These are phyloP conservation scores for Cyberlindnera japonica DNA, from an alignment of 805 yeast species.

Conservation along the genomic window DNA sequence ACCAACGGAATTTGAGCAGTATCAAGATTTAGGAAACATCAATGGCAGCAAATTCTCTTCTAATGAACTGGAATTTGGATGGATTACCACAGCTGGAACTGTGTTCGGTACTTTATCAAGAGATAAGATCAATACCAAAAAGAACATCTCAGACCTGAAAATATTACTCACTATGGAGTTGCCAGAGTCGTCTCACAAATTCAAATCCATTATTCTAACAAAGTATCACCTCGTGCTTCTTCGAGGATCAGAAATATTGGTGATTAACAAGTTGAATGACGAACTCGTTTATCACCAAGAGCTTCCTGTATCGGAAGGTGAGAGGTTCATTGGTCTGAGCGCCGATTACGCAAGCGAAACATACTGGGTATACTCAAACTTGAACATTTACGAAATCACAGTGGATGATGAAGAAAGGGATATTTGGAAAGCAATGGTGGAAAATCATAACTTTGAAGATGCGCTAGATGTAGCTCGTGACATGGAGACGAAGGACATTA, in stretches of 20 bases:
- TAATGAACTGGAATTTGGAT: conserved; percentile 34
- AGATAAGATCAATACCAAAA: conserved; percentile 19
- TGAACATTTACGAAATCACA: conserved; percentile 66
- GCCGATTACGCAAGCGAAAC: conserved; percentile 52
- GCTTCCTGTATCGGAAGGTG: conserved; percentile 34
- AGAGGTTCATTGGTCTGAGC: conserved; percentile 41
- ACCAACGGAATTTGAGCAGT: conserved; percentile 36
- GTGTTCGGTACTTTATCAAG: conserved; percentile 37
- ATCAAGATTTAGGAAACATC: conserved; percentile 33
- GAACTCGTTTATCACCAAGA: conserved; percentile 41
- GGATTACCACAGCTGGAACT: conserved; percentile 46
- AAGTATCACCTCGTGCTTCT: conserved; percentile 52
- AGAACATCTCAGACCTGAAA: conserved; percentile 33
- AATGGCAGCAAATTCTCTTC: conserved; percentile 32
- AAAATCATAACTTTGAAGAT: conserved; percentile 51
- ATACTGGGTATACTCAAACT: conserved; percentile 69
- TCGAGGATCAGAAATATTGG: conserved; percentile 38
- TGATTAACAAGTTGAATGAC: conserved; percentile 50
- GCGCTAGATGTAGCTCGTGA: conserved; percentile 49
- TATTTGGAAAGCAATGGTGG: conserved; percentile 67
- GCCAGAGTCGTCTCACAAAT: conserved; percentile 32
- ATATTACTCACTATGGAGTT: conserved; percentile 39
- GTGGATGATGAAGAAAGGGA: conserved; percentile 65
- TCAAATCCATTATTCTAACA: conserved; percentile 43
- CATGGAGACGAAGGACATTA: conserved; percentile 39